These are phyloP conservation scores for Hysterium pulicare DNA, from an alignment of 2,329 filamentous ascomycete genomes.

Conservation along the genomic window DNA sequence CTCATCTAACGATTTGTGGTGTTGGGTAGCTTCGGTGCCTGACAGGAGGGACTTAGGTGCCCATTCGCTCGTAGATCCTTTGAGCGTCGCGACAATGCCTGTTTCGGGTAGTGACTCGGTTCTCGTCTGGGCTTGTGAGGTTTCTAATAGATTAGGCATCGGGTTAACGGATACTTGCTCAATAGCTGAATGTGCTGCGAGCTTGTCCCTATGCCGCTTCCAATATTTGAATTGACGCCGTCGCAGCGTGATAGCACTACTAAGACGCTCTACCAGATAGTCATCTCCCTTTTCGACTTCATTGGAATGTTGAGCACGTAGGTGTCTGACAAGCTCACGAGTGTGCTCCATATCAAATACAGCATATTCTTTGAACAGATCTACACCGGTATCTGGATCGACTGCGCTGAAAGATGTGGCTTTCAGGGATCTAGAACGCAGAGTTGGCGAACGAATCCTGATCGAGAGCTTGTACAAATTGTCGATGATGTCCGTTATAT, in stretches of 20 bases:
- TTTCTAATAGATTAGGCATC: not conserved
- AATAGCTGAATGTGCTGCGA: slow-evolving; percentile 20
- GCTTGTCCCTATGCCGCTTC: slow-evolving; percentile 34
- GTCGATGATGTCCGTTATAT: slow-evolving; percentile 36
- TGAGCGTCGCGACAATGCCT: slow-evolving; percentile 7
- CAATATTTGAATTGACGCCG: slow-evolving; percentile 39
- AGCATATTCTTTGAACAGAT: slow-evolving; percentile 31
- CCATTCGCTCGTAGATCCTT: slow-evolving; percentile 27
- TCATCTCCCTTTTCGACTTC: slow-evolving; percentile 14
- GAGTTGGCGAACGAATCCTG: slow-evolving; percentile 33
- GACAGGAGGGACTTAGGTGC: slow-evolving; percentile 33
- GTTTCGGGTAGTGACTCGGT: not conserved
- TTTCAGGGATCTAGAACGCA: slow-evolving; percentile 33
- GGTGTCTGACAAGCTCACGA: slow-evolving; percentile 24
- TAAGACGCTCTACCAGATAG: slow-evolving; percentile 23
- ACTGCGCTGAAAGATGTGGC: slow-evolving; percentile 33
- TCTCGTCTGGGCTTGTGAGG: not conserved
- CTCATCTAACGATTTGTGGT: slow-evolving; percentile 36
- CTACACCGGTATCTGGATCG: slow-evolving; percentile 34
- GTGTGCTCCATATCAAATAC: slow-evolving; percentile 27
- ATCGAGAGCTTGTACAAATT: slow-evolving; percentile 38
- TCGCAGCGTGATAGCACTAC: slow-evolving; percentile 30
- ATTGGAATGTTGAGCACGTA: slow-evolving; percentile 14
- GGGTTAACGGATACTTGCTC: slow-evolving; percentile 13
- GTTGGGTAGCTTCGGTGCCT: slow-evolving; percentile 36